phyloP scores from a whole-genome alignment of 768 basidiomycete species.

The Dentipellis sp. region DNA sequence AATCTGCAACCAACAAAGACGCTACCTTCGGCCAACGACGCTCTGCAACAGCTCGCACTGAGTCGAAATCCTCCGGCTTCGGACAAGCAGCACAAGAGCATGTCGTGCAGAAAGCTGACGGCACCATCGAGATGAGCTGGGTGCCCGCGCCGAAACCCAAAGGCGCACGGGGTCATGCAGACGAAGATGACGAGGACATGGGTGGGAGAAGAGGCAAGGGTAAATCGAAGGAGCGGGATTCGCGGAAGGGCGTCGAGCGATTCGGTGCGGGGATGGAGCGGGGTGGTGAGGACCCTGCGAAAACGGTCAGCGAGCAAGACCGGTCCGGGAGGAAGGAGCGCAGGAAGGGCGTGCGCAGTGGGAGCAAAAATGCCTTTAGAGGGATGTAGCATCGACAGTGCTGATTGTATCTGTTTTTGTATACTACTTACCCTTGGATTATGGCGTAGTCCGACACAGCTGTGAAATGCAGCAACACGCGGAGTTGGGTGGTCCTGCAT shows the following conservation, averaged over 20 bases:
- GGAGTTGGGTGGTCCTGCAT: no score
- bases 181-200: slow-evolving; percentile 21
- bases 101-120: slow-evolving; percentile 32
- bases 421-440: no score
- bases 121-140: slow-evolving; percentile 81
- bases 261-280: slow-evolving; percentile 90
- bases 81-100: slow-evolving; percentile 3
- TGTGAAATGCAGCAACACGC: no score
- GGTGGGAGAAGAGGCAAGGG: slow-evolving; percentile 12
- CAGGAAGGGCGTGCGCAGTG: slow-evolving; percentile 75
- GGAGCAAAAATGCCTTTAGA: slow-evolving; percentile 77
- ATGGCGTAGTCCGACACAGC: no score
- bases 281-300: slow-evolving; percentile 43
- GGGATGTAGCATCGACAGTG: slow-evolving; percentile 10
- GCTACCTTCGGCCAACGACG: slow-evolving; percentile 70
- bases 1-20: slow-evolving; percentile 33
- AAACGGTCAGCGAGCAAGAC: slow-evolving; percentile 52
- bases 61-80: neutral
- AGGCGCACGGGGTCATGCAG: neutral
- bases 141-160: slow-evolving; percentile 38
- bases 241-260: slow-evolving; percentile 56
- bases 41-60: slow-evolving; percentile 15
- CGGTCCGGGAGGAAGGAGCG: slow-evolving; percentile 72
- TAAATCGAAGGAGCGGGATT: slow-evolving; percentile 20
- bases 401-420: no score